Conservation (phyloP, 345 rosid species). For the Moricandia arvensis region DNA sequence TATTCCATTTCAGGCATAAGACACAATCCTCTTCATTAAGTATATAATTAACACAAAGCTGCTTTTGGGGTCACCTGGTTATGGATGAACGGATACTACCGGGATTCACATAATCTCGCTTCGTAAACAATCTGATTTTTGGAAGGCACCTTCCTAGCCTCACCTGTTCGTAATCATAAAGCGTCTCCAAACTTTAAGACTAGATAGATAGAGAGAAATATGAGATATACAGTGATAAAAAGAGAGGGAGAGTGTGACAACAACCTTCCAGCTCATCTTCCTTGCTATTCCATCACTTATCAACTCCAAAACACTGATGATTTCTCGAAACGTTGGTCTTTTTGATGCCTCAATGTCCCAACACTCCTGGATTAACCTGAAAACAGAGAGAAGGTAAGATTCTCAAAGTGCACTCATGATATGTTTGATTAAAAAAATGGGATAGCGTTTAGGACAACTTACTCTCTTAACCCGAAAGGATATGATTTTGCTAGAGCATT, state of each 20-base stretch:
- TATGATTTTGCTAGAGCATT: conserved; percentile 56
- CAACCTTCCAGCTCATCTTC: conserved; percentile 55
- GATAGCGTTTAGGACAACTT: conserved; percentile 13
- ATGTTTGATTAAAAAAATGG: neutral
- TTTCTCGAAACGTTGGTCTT: conserved; percentile 70
- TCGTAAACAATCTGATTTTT: conserved; percentile 43
- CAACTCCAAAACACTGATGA: conserved; percentile 53
- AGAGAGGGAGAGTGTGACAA: conserved; percentile 33
- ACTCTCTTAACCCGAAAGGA: conserved; percentile 64
- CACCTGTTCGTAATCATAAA: conserved; percentile 40
- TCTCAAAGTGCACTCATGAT: neutral
- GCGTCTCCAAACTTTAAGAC: neutral
- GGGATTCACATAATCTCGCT: conserved; percentile 50
- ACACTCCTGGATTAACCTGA: conserved; percentile 68
- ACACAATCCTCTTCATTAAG: neutral
- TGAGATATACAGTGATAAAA: neutral
- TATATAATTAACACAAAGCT: neutral
- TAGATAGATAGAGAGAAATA: too few relatives aligned
- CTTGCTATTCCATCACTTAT: conserved; percentile 45
- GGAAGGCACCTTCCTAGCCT: conserved; percentile 51
- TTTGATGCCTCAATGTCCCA: conserved; percentile 63
- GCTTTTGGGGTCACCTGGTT: conserved; percentile 33
- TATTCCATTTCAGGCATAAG: neutral
- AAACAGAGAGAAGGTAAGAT: neutral
- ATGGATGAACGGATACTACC: conserved; percentile 53